Evolutionary conservation across 208 protist genomes (phyloP).

Genomic region (Leishmania guyanensis): DNA sequence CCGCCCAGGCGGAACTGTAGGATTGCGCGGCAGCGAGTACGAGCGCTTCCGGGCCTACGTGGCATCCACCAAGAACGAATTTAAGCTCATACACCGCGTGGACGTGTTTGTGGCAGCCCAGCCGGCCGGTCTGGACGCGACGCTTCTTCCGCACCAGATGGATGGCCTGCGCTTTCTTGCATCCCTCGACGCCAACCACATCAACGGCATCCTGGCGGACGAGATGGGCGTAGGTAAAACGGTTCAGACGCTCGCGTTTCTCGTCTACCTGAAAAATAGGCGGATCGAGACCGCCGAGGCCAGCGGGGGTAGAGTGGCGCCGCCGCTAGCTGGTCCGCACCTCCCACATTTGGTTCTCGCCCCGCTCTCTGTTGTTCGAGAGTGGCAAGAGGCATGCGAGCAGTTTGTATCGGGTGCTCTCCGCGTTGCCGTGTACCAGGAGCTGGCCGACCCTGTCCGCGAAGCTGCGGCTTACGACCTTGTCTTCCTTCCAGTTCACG

Average conservation of each 20-base stretch:
- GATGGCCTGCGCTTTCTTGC: constrained; percentile 95
- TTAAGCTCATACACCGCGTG: constrained; percentile 50
- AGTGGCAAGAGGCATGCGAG: constrained; percentile 94
- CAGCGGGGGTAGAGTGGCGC: background rate
- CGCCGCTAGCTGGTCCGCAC: background rate
- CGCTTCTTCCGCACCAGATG: constrained; percentile 96
- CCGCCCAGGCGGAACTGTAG: background rate
- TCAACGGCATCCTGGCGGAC: constrained; percentile 97
- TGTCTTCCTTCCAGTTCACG: constrained; percentile 53
- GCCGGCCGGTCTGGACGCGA: constrained; percentile 45
- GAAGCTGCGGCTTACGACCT: constrained; percentile 46
- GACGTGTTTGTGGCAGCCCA: constrained; percentile 42
- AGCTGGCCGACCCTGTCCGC: constrained; percentile 29
- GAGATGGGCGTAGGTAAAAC: constrained; percentile 97
- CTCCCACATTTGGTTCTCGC: constrained; percentile 93
- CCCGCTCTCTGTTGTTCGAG: constrained; percentile 84
- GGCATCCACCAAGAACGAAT: constrained; percentile 45
- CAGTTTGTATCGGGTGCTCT: constrained; percentile 80
- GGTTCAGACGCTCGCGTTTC: constrained; percentile 90
- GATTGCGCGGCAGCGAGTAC: constrained; percentile 18
- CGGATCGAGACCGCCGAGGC: background rate
- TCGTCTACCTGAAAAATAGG: constrained; percentile 57
- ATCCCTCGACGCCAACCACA: constrained; percentile 70
- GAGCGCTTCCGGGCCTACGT: constrained; percentile 62
- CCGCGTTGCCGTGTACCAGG: constrained; percentile 36